Evolutionary conservation across 495 filamentous ascomycete species (phyloP), one percentile per base, ranked within the genome.

Genomic region (Daldinia decipiens): DNA sequence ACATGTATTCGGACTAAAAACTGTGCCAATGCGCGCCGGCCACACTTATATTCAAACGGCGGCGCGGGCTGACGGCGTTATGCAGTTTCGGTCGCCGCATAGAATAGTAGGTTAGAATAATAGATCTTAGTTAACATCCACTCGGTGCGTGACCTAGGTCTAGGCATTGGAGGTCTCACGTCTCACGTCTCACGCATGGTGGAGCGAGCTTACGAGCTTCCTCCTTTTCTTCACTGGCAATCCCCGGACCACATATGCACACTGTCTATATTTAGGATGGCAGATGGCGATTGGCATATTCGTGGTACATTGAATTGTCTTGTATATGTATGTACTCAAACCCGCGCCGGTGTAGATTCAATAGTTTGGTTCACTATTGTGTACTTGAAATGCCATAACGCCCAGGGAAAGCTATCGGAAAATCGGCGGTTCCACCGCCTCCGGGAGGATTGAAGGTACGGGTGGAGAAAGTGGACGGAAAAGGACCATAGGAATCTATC

Each of bases 161-260:
- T 40, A 17, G n/a, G 39, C 7, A 40, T 40, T 11, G 34, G 67
- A 70, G 60, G 63, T 59, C n/a, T n/a, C n/a, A n/a, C n/a, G n/a
- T n/a, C 53, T 68, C 40, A 59, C 59, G 47, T 51, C 51, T 54
- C 13, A 54, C 51, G 26, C 51, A 54, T 55, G 7, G 27, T 34
- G 31, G 31, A 55, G 40, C 17, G 24, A 27, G 38, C 36, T 26
- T n/a, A 50, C 6, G 51, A 64, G 51, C 24, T 9, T 24, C 26
- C n/a, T 47, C 55, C 31, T n/a, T 52, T 62, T 62, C 50, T 55
- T 65, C 31, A 55, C 31, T 21, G 5, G 3, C 4, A 29, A 53
- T 55, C 26, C 52, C 52, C 27, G 31, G n/a, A 47, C 24, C 43
- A 47, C 43, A 21, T 21, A 27, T 29, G 52, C 31, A 54, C 29